These are phyloP conservation scores for Alternaria triticimaculans DNA, from an alignment of 2,329 filamentous ascomycete species.

Conservation along the genomic window DNA sequence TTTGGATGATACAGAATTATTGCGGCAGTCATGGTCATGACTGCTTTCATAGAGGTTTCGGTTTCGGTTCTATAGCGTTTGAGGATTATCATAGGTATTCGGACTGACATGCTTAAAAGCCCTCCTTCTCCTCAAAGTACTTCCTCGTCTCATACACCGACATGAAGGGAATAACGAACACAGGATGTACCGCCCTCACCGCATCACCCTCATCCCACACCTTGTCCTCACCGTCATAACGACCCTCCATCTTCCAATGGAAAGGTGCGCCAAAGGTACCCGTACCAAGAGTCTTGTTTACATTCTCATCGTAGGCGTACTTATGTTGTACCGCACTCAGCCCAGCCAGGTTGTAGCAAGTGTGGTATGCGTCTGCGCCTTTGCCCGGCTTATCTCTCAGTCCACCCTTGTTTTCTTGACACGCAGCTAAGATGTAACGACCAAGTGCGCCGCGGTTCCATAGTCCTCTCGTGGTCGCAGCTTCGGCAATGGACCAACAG, in stretches of 20 bases:
- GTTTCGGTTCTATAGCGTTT: neutral
- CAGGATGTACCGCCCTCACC: constrained; percentile 75
- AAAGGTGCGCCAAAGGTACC: constrained; percentile 49
- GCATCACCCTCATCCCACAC: constrained; percentile 72
- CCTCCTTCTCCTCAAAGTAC: constrained; percentile 68
- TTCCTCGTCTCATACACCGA: constrained; percentile 68
- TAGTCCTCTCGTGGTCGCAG: constrained; percentile 63
- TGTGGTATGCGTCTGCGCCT: constrained; percentile 88
- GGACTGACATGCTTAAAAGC: constrained; percentile 25
- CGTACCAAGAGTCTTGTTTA: constrained; percentile 37
- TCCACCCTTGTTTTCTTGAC: constrained; percentile 80
- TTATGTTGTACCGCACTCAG: constrained; percentile 80
- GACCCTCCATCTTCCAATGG: constrained; percentile 54
- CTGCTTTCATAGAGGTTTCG: neutral
- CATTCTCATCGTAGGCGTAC: constrained; percentile 55
- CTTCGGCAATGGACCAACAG: constrained; percentile 91
- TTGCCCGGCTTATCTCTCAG: constrained; percentile 93
- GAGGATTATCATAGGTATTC: no score
- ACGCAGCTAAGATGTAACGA: constrained; percentile 88
- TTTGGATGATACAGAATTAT: neutral
- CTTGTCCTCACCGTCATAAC: constrained; percentile 60
- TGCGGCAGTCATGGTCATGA: neutral
- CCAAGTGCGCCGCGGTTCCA: constrained; percentile 86
- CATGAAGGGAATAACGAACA: constrained; percentile 81
- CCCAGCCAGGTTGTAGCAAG: constrained; percentile 87